These are phyloP conservation scores for Zygnema circumcarinatum DNA, from an alignment of 139 green algal genomes.

Conservation along the genomic window DNA sequence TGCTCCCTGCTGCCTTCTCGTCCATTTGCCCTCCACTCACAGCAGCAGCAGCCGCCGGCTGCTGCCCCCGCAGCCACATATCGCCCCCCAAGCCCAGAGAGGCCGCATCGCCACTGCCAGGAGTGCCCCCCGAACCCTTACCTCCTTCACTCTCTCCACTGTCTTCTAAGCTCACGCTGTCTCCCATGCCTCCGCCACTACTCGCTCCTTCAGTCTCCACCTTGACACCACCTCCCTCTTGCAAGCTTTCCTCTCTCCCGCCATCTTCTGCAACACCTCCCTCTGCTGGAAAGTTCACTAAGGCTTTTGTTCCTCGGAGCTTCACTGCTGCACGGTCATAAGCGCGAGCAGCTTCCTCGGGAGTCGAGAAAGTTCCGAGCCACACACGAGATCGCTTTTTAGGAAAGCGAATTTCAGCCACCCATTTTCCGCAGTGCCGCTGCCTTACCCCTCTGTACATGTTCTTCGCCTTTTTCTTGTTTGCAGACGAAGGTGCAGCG, in stretches of 20 bases:
- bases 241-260: no score
- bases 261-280: no score
- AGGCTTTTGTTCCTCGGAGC: conserved; percentile 70
- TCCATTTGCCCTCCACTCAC: no score
- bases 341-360: conserved; percentile 33
- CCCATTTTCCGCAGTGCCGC: conserved; percentile 35
- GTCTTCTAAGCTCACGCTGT: no score
- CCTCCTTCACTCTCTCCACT: no score
- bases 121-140: neutral
- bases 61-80: no score
- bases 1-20: no score
- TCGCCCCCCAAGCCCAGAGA: no score
- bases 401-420: conserved; percentile 25
- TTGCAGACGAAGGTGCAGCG: neutral
- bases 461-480: conserved; percentile 28
- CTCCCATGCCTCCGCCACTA: no score
- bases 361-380: conserved; percentile 7
- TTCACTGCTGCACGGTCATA: conserved; percentile 61
- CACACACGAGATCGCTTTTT: conserved; percentile 23
- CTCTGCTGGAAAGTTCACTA: conserved; percentile 71
- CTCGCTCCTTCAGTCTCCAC: no score
- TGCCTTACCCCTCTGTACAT: conserved; percentile 27
- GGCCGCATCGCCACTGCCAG: neutral
- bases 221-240: no score
- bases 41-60: no score